Evolutionary conservation across 495 filamentous ascomycete species (phyloP).

Genomic region (Pyronema omphalodes): DNA sequence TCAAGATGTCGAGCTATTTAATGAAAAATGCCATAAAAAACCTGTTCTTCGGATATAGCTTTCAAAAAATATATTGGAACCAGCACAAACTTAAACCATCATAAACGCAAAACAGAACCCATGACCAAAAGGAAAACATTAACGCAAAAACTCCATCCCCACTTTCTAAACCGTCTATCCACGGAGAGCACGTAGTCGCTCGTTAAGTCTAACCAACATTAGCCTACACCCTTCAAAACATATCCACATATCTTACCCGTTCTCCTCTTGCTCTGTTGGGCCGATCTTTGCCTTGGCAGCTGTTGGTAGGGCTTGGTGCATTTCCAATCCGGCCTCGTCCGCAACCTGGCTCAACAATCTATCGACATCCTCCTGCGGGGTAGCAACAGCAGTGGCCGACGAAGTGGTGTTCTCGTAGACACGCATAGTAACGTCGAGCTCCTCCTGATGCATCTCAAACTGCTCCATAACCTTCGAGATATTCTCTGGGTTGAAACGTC

Average conservation of each 20-base stretch:
- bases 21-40: too few species aligned
- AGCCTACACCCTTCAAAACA: background rate
- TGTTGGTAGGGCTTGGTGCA: constrained; percentile 48
- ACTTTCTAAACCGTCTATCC: constrained; percentile 18
- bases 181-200: constrained; percentile 36
- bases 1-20: too few species aligned
- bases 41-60: too few species aligned
- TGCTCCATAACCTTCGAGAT: constrained; percentile 52
- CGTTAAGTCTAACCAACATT: constrained; percentile 27
- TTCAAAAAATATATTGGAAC: too few species aligned
- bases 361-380: constrained; percentile 70
- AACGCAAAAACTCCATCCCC: background rate
- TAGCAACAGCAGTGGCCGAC: constrained; percentile 51
- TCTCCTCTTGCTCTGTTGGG: constrained; percentile 43
- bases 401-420: constrained; percentile 73
- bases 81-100: too few species aligned
- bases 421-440: constrained; percentile 61
- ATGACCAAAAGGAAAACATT: constrained; percentile 1
- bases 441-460: constrained; percentile 68
- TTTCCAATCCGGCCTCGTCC: constrained; percentile 63
- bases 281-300: constrained; percentile 35
- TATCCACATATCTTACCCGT: constrained; percentile 27
- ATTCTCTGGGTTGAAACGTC: constrained; percentile 52
- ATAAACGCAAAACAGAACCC: background rate
- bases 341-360: constrained; percentile 60